Percentiles rank a stretch among this genome's conserved stretches.
Evolutionary conservation across 2,329 filamentous ascomycete species (phyloP).

Genomic region (Fusarium metavorans): DNA sequence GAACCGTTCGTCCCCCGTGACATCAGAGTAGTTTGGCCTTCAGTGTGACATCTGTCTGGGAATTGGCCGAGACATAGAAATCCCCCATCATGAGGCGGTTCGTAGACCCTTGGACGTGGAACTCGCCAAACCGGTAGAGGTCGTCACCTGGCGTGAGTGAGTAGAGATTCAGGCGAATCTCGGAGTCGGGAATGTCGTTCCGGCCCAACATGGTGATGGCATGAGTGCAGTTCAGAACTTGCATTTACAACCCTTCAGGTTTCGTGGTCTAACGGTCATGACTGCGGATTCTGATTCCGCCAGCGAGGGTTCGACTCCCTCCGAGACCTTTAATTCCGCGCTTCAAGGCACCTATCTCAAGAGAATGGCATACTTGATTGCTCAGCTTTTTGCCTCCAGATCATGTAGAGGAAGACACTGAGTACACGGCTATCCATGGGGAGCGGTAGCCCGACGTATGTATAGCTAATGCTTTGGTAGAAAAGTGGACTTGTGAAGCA

Average conservation of each 20-base stretch:
- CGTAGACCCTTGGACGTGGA: no score
- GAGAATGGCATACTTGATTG: not conserved
- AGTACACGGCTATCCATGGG: not conserved
- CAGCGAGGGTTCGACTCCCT: not conserved
- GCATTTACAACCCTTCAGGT: not conserved
- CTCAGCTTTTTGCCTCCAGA: not conserved
- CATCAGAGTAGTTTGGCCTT: no score
- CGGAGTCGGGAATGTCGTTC: no score
- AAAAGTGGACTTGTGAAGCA: not conserved
- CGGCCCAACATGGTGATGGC: not conserved
- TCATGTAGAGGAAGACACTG: not conserved
- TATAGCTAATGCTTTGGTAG: not conserved
- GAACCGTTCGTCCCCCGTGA: no score
- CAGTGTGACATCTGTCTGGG: no score
- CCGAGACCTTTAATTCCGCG: not conserved
- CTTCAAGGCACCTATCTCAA: not conserved
- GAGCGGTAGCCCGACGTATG: not conserved
- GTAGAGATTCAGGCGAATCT: no score
- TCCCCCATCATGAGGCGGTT: no score
- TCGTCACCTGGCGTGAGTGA: no score
- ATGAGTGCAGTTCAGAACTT: not conserved
- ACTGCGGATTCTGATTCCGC: slow-evolving; percentile 1
- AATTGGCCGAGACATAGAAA: no score
- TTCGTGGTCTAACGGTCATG: slow-evolving; percentile 1
- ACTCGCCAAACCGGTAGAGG: no score